phyloP scores from a whole-genome alignment of 202 grass and related monocot species.

The Setaria italica region DNA sequence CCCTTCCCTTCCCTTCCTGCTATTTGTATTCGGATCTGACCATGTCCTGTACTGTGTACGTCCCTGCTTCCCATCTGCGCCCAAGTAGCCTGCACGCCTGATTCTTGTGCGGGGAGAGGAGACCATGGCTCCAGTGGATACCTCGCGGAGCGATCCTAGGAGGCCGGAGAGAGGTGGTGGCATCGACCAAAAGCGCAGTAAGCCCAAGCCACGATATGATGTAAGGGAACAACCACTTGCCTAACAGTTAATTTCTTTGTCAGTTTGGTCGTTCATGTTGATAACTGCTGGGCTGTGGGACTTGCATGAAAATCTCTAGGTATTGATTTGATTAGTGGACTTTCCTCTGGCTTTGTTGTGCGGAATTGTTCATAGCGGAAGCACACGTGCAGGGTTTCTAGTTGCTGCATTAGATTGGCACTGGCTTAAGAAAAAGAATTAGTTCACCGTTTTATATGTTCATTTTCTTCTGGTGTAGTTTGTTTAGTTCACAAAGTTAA shows the following conservation, averaged over 20 bases:
- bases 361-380: background rate
- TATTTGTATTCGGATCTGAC: too few species aligned
- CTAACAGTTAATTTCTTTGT: background rate
- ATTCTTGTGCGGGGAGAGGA: background rate
- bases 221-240: background rate
- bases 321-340: background rate
- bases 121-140: background rate
- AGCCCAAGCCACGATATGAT: background rate
- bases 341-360: background rate
- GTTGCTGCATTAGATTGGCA: background rate
- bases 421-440: background rate
- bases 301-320: background rate
- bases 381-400: background rate
- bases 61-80: background rate
- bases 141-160: background rate
- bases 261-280: background rate
- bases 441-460: background rate
- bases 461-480: background rate
- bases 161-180: background rate
- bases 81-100: background rate
- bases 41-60: too few species aligned
- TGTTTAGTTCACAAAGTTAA: background rate
- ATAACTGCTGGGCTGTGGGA: background rate
- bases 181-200: background rate
- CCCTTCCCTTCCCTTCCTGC: too few species aligned